phyloP scores from a whole-genome alignment of 1,284 basidiomycete species.

The Stereum hirsutum region DNA sequence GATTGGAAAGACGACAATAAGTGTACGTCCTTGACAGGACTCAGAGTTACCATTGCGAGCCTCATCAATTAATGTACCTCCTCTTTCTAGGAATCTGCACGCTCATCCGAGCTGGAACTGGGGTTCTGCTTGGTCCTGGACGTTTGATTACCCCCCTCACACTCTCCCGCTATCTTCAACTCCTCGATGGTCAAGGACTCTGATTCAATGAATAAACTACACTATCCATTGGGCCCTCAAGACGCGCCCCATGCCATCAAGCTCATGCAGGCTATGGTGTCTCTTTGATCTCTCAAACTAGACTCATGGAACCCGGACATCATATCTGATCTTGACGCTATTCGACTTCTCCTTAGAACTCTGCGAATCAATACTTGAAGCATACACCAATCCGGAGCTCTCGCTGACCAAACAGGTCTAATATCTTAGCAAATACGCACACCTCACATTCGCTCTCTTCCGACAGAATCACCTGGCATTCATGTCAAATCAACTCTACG shows the following conservation, averaged over 20 bases:
- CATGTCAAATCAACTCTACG: conserved; percentile 16
- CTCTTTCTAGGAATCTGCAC: not conserved
- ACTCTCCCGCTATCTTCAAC: not conserved
- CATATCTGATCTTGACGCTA: not conserved
- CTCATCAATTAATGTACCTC: not conserved
- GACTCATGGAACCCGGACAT: not conserved
- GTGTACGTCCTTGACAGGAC: not conserved
- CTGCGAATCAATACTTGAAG: not conserved
- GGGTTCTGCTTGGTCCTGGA: not conserved
- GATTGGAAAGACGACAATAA: conserved; percentile 1
- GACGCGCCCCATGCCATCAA: not conserved
- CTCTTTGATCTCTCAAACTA: not conserved
- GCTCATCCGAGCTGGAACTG: not conserved
- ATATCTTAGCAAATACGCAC: not conserved
- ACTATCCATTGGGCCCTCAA: not conserved
- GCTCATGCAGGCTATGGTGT: not conserved
- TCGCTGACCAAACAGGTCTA: not conserved
- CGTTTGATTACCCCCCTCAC: not conserved
- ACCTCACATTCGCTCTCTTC: not conserved
- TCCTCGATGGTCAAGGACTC: not conserved
- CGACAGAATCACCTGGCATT: conserved; percentile 8
- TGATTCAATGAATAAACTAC: not conserved
- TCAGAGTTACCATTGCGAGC: not conserved
- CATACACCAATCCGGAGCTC: not conserved
- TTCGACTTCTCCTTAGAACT: not conserved